phyloP scores from a whole-genome alignment of 331 rosid genomes.

The Telfairia occidentalis region DNA sequence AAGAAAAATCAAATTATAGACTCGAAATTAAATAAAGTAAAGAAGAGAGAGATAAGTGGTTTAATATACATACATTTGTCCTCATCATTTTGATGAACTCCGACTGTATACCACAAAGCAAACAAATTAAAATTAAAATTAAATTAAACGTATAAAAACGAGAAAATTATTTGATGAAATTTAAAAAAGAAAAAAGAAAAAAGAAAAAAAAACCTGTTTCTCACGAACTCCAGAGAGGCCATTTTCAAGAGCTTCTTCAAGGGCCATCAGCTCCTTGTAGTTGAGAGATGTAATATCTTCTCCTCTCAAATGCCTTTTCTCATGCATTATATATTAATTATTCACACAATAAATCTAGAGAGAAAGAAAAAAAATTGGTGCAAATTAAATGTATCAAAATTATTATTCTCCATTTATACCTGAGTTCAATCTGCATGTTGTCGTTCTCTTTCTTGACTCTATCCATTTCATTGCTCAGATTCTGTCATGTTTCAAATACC shows the following conservation, averaged over 20 bases:
- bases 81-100: slow-evolving; percentile 35
- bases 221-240: slow-evolving; percentile 52
- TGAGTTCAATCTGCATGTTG: slow-evolving; percentile 69
- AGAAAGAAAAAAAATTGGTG: neutral
- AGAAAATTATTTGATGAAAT: neutral
- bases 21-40: neutral
- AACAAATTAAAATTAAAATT: neutral
- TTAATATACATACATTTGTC: slow-evolving; percentile 41
- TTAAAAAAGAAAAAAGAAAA: neutral
- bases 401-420: slow-evolving; percentile 28
- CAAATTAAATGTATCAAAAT: too few species aligned
- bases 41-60: too few species aligned
- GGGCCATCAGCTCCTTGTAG: slow-evolving; percentile 51
- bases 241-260: slow-evolving; percentile 55
- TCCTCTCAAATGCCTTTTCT: slow-evolving; percentile 72
- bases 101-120: slow-evolving; percentile 26
- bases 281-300: slow-evolving; percentile 68
- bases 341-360: neutral
- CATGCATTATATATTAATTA: neutral
- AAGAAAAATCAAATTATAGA: neutral
- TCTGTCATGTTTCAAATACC: slow-evolving; percentile 31
- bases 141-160: neutral
- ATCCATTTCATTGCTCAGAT: slow-evolving; percentile 66
- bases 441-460: slow-evolving; percentile 83
- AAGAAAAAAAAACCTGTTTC: slow-evolving; percentile 29